A percentile compares a stretch with the other conserved stretches of the same genome.
Conservation (phyloP, 495 filamentous ascomycete genomes). For the Usnea hakonensis region DNA sequence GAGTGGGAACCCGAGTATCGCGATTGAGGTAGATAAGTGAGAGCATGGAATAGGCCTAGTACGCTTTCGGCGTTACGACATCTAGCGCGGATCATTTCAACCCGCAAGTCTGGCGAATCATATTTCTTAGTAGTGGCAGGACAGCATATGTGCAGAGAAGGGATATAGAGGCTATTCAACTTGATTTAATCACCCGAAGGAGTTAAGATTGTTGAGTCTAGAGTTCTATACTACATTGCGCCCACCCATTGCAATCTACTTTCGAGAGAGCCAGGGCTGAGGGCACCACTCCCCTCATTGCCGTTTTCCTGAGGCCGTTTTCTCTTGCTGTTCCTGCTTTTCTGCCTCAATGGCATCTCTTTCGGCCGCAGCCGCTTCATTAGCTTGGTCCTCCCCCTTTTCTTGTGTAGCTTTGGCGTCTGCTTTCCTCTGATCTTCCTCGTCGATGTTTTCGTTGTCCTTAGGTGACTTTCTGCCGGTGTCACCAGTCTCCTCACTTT, state of each 20-base stretch:
- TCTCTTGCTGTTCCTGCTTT: slow-evolving; percentile 22
- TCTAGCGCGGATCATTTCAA: background rate
- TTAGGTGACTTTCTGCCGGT: slow-evolving; percentile 48
- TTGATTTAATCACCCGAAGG: background rate
- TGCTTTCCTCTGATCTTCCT: slow-evolving; percentile 34
- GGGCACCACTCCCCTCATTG: background rate
- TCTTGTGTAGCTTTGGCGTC: slow-evolving; percentile 29
- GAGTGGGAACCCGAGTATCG: background rate
- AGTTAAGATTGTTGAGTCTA: slow-evolving; percentile 3
- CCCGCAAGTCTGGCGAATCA: no score
- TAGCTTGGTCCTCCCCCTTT: slow-evolving; percentile 28
- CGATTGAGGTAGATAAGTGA: background rate
- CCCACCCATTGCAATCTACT: background rate
- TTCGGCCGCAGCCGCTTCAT: slow-evolving; percentile 39
- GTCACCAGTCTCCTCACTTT: slow-evolving; percentile 67
- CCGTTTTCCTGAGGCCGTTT: background rate
- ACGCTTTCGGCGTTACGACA: background rate
- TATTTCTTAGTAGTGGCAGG: no score
- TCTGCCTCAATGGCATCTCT: slow-evolving; percentile 36
- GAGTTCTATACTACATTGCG: slow-evolving; percentile 1
- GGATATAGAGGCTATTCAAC: background rate
- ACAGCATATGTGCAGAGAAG: background rate
- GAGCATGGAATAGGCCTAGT: background rate
- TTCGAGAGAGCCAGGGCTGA: background rate
- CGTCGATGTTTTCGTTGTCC: slow-evolving; percentile 77